A percentile compares a stretch with the other conserved stretches of the same genome.
phyloP scores from a whole-genome alignment of 2,329 filamentous ascomycete genomes.

The Xylariaceae sp. region DNA sequence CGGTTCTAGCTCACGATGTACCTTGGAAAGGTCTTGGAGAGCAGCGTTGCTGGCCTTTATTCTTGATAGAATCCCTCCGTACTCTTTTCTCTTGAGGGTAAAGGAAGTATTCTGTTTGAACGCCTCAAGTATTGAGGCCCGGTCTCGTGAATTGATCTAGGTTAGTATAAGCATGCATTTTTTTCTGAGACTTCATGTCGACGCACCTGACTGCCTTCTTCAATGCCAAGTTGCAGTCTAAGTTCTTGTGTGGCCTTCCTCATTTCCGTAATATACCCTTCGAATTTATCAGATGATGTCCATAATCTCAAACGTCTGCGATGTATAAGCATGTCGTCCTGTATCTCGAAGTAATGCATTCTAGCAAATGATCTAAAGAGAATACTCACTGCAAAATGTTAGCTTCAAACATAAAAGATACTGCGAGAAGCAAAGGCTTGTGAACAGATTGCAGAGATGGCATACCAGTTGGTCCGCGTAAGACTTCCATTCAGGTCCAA shows the following conservation, averaged over 20 bases:
- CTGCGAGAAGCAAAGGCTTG: not conserved
- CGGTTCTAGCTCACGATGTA: not conserved
- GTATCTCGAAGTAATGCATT: not conserved
- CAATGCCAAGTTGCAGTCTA: not conserved
- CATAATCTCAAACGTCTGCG: slow-evolving; percentile 4
- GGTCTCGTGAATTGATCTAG: not conserved
- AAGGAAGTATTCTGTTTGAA: slow-evolving; percentile 3
- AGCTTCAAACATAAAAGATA: not conserved
- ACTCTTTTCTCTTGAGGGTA: not conserved
- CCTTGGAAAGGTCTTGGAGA: not conserved
- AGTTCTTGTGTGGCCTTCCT: not conserved
- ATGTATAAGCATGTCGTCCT: not conserved
- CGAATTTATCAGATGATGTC: not conserved
- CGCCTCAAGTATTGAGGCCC: not conserved
- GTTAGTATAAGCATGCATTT: not conserved
- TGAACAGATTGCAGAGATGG: not conserved
- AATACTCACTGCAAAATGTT: not conserved
- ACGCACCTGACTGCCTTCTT: slow-evolving; percentile 5
- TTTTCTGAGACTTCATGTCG: not conserved
- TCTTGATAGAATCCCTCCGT: slow-evolving; percentile 4
- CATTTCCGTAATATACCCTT: not conserved
- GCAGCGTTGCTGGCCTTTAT: not conserved
- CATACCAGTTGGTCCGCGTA: slow-evolving; percentile 6
- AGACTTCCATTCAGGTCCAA: slow-evolving; percentile 9
- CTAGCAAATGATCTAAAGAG: too few relatives aligned